Percentiles rank a stretch among this genome's conserved stretches.
phyloP scores from a whole-genome alignment of 2,329 filamentous ascomycete species.

The Cladophialophora yegresii region DNA sequence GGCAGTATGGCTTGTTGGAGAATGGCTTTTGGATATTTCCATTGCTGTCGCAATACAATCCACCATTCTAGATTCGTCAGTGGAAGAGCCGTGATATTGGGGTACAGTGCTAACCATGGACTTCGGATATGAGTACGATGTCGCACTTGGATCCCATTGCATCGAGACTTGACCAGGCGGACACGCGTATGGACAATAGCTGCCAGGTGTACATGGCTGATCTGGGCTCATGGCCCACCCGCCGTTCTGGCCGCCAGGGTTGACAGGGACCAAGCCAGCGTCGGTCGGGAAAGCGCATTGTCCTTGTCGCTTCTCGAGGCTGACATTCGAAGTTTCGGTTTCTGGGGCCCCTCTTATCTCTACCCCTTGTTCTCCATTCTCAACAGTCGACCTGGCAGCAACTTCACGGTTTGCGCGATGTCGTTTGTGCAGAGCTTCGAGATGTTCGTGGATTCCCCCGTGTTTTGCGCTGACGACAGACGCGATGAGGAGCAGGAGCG shows the following conservation, averaged over 20 bases:
- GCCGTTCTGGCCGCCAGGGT: slow-evolving; percentile 64
- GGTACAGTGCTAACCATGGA: slow-evolving; percentile 64
- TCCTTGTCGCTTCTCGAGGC: slow-evolving; percentile 56
- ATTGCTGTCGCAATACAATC: slow-evolving; percentile 68
- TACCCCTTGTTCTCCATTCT: slow-evolving; percentile 34
- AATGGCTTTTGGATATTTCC: slow-evolving; percentile 72
- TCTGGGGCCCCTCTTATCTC: slow-evolving; percentile 31
- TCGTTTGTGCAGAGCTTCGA: slow-evolving; percentile 42
- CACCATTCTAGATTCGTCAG: slow-evolving; percentile 62
- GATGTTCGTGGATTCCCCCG: slow-evolving; percentile 36
- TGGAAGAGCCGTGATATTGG: slow-evolving; percentile 8
- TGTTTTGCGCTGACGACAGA: slow-evolving; percentile 38
- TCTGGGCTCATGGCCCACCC: slow-evolving; percentile 82
- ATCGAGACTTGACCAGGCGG: slow-evolving; percentile 73
- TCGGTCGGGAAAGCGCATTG: slow-evolving; percentile 68
- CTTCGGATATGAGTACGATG: slow-evolving; percentile 64
- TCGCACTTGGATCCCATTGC: slow-evolving; percentile 74
- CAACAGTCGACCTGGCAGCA: slow-evolving; percentile 34
- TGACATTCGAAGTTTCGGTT: slow-evolving; percentile 15
- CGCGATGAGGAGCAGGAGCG: slow-evolving; percentile 44
- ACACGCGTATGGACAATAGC: slow-evolving; percentile 76
- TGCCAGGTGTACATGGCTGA: slow-evolving; percentile 65
- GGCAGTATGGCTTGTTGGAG: slow-evolving; percentile 66
- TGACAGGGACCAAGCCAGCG: slow-evolving; percentile 67
- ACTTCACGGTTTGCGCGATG: slow-evolving; percentile 41